Evolutionary conservation across 1,284 basidiomycete genomes (phyloP).

Genomic region (Trametes versicolor): DNA sequence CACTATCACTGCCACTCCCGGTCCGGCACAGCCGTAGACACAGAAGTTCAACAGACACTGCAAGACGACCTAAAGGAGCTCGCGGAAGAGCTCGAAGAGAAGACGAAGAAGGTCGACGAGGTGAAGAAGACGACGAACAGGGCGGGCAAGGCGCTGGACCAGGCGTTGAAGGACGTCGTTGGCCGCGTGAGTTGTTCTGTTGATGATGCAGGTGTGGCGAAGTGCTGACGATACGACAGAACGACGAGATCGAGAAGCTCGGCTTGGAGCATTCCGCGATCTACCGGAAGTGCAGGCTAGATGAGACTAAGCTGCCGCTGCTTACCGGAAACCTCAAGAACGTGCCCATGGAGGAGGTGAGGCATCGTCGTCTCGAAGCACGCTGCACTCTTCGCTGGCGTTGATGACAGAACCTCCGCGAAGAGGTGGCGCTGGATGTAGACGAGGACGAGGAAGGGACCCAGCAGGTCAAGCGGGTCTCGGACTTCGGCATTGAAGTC

Average conservation of each 20-base stretch:
- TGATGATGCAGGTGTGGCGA: background rate
- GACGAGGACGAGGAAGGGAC: slow-evolving; percentile 85
- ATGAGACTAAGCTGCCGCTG: slow-evolving; percentile 91
- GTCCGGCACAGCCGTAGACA: too few species aligned
- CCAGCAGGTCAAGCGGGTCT: slow-evolving; percentile 74
- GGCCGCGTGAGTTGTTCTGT: slow-evolving; percentile 61
- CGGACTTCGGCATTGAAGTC: slow-evolving; percentile 92
- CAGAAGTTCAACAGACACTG: too few species aligned
- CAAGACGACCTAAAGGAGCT: slow-evolving; percentile 69
- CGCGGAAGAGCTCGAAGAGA: slow-evolving; percentile 75
- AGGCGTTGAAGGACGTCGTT: slow-evolving; percentile 90
- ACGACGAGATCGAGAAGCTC: slow-evolving; percentile 93
- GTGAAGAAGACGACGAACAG: slow-evolving; percentile 79
- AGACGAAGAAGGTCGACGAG: slow-evolving; percentile 77
- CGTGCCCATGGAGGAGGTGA: slow-evolving; percentile 94
- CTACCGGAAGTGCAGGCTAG: slow-evolving; percentile 93
- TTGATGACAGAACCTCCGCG: slow-evolving; percentile 71
- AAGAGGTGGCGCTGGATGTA: slow-evolving; percentile 90
- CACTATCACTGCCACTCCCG: too few species aligned
- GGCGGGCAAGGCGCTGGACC: slow-evolving; percentile 83
- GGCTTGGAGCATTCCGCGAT: slow-evolving; percentile 88
- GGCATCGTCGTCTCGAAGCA: slow-evolving; percentile 34
- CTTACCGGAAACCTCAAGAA: slow-evolving; percentile 80
- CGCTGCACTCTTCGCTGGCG: background rate
- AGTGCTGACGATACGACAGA: slow-evolving; percentile 56